phyloP scores from a whole-genome alignment of 306 rosid species.

The Malus domestica region ASM211411v1 NC_041802.1:13932001-13932500 shows the following conservation, averaged over 20 bases:
- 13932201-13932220: constrained; percentile 85
- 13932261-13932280: constrained; percentile 65
- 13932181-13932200: constrained; percentile 75
- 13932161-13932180: constrained; percentile 81
- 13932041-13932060: too few relatives aligned
- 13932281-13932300: constrained; percentile 92
- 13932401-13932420: too few relatives aligned
- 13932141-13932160: constrained; percentile 90
- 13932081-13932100: background rate
- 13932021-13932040: too few relatives aligned
- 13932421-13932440: too few relatives aligned
- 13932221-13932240: constrained; percentile 78
- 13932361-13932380: too few relatives aligned
- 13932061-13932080: too few relatives aligned
- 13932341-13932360: too few relatives aligned
- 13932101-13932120: too few relatives aligned
- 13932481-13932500: constrained; percentile 37
- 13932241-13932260: constrained; percentile 85
- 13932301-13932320: constrained; percentile 96
- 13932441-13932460: too few relatives aligned
- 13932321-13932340: constrained; percentile 64
- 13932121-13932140: constrained; percentile 81
- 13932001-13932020: too few relatives aligned
- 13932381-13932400: constrained; percentile 3
- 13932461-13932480: too few relatives aligned